Conservation (phyloP, 2,329 filamentous ascomycete species). For the Dactylonectria estremocensis region DNA sequence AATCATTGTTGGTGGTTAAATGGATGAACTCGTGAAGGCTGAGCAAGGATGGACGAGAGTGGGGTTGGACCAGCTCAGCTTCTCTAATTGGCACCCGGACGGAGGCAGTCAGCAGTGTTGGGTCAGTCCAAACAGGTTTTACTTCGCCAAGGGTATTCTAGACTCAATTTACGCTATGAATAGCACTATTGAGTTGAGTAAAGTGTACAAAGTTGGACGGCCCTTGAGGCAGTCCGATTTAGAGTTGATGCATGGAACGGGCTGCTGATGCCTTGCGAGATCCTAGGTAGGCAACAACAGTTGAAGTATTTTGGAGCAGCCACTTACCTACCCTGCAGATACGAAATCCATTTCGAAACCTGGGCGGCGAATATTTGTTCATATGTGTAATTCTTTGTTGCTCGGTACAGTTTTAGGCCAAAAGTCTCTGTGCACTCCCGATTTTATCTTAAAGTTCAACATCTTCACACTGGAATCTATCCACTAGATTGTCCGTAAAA, state of each 20-base stretch:
- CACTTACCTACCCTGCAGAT: too few relatives aligned
- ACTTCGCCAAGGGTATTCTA: not conserved
- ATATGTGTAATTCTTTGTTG: too few relatives aligned
- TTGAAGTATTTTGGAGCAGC: too few relatives aligned
- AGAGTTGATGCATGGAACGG: not conserved
- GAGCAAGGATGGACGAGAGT: not conserved
- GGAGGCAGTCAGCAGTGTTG: conserved; percentile 19
- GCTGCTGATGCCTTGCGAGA: not conserved
- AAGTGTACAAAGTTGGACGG: not conserved
- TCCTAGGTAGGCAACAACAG: not conserved
- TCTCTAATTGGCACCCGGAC: not conserved
- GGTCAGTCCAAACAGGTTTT: not conserved
- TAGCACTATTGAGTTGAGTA: not conserved
- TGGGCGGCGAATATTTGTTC: too few relatives aligned
- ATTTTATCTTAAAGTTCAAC: too few relatives aligned
- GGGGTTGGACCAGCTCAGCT: not conserved
- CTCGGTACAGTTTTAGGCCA: too few relatives aligned
- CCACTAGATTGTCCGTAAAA: too few relatives aligned
- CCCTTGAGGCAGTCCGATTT: not conserved
- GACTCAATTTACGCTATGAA: not conserved
- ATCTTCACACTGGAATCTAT: too few relatives aligned
- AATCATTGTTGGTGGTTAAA: not conserved
- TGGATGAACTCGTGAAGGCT: too few relatives aligned
- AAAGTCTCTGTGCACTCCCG: too few relatives aligned
- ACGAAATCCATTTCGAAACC: too few relatives aligned